phyloP scores from a whole-genome alignment of 805 yeast species.

The Zygotorulaspora danielsina region DNA sequence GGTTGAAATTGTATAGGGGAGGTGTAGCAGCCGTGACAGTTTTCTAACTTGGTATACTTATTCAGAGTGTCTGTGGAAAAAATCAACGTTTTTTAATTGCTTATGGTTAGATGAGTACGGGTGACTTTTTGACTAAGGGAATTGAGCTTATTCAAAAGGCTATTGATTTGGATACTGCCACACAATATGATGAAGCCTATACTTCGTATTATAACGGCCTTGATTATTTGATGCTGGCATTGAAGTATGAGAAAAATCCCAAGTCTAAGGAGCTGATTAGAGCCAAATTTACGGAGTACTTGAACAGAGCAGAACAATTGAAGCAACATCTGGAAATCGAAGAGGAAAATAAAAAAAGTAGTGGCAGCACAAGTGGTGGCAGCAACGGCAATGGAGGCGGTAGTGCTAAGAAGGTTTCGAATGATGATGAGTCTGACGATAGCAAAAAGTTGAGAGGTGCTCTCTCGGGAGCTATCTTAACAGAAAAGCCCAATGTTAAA shows the following conservation, averaged over 20 bases:
- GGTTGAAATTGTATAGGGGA: too few relatives aligned
- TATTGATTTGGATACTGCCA: constrained; percentile 87
- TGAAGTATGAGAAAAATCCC: constrained; percentile 90
- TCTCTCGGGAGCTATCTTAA: constrained; percentile 81
- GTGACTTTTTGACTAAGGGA: constrained; percentile 89
- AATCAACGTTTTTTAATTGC: too few relatives aligned
- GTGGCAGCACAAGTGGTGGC: constrained; percentile 42
- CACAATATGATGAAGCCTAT: constrained; percentile 90
- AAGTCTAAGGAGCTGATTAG: constrained; percentile 84
- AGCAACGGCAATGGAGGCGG: constrained; percentile 37
- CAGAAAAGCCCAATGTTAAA: constrained; percentile 86
- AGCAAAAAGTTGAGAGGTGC: constrained; percentile 89
- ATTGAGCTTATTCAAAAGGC: constrained; percentile 92
- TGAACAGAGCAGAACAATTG: constrained; percentile 88
- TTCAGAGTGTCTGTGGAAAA: too few relatives aligned
- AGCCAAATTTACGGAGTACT: constrained; percentile 84
- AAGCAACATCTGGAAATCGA: constrained; percentile 79
- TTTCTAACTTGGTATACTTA: too few relatives aligned
- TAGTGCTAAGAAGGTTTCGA: constrained; percentile 54
- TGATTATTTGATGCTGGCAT: constrained; percentile 91
- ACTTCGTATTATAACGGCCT: constrained; percentile 87
- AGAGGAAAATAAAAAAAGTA: constrained; percentile 52
- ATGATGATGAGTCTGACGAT: constrained; percentile 71
- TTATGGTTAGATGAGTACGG: constrained; percentile 43
- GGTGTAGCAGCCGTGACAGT: too few relatives aligned